A percentile compares a stretch with the other conserved stretches of the same genome.
Conservation (phyloP, 352 stramenopile species). For the Thalassiosira exigua region DNA sequence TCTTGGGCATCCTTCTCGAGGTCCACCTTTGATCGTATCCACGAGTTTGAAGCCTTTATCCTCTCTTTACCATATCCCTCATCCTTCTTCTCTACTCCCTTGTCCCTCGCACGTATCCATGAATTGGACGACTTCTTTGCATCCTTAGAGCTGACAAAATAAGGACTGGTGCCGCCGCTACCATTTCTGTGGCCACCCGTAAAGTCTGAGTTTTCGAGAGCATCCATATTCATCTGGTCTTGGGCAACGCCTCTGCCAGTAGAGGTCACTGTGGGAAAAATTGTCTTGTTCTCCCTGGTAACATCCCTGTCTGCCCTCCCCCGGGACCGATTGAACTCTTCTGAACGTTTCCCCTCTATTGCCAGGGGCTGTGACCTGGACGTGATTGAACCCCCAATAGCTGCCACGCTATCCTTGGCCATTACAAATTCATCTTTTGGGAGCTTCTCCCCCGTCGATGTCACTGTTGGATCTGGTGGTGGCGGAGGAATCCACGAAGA, state of each 20-base stretch:
- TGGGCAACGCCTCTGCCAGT: not conserved
- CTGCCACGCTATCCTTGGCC: not conserved
- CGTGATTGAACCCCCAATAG: not conserved
- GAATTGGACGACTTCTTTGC: conserved; percentile 34
- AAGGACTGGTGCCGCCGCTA: not conserved
- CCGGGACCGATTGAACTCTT: not conserved
- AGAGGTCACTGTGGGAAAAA: too few species aligned
- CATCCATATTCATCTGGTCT: not conserved
- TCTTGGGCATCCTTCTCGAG: too few species aligned
- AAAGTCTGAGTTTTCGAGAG: not conserved
- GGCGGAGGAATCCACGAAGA: too few species aligned
- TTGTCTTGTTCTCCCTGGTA: too few species aligned
- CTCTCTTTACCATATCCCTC: not conserved
- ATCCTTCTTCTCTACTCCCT: conserved; percentile 9
- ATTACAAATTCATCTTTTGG: not conserved
- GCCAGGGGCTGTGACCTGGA: not conserved
- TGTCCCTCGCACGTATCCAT: conserved; percentile 32
- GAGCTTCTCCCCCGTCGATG: not conserved
- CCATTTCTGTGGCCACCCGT: not conserved
- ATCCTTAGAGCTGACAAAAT: conserved; percentile 25
- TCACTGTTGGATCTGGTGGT: not conserved
- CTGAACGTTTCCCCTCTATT: too few species aligned
- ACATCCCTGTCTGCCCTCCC: too few species aligned
- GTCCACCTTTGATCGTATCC: too few species aligned
- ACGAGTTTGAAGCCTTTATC: too few species aligned